Evolutionary conservation across 148 eudicot species (phyloP).

Genomic region (Cornus florida): DNA sequence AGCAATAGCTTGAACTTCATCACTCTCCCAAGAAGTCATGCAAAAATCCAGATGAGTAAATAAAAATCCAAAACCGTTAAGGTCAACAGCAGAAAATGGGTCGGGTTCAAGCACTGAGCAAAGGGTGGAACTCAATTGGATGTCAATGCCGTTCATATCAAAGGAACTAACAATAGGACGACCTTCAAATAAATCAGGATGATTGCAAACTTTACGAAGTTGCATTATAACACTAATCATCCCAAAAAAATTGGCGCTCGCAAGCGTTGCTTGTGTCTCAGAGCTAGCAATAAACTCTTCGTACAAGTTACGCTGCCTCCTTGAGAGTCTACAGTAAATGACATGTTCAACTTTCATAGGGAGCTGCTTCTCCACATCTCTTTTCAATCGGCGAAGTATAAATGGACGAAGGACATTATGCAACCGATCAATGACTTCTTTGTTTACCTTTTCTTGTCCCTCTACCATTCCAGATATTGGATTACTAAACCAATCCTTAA

Average conservation of each 20-base stretch:
- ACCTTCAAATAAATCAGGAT: conserved; percentile 99
- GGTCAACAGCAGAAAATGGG: conserved; percentile 69
- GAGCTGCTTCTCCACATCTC: conserved; percentile 97
- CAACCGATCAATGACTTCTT: conserved; percentile 95
- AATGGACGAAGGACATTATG: conserved; percentile 99
- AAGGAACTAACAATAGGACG: conserved; percentile 97
- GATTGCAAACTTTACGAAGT: conserved; percentile 99
- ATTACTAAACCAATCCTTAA: conserved; percentile 98
- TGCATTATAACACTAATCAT: conserved; percentile 99
- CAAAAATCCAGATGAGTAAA: conserved; percentile 81
- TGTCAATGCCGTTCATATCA: conserved; percentile 88
- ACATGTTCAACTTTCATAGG: conserved; percentile 94
- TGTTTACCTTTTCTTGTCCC: conserved; percentile 94
- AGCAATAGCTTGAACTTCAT: conserved; percentile 84
- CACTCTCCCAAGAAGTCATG: conserved; percentile 97
- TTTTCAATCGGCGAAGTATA: conserved; percentile 88
- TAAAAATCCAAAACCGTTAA: conserved; percentile 66
- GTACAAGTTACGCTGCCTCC: conserved; percentile 92
- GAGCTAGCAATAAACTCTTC: conserved; percentile 99
- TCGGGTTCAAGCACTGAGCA: conserved; percentile 63
- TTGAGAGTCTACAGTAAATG: conserved; percentile 91
- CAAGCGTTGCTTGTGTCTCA: conserved; percentile 94
- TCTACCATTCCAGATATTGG: conserved; percentile 99
- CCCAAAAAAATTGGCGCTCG: conserved; percentile 90
- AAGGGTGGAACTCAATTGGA: conserved; percentile 71